phyloP scores from a whole-genome alignment of 352 stramenopile species.

The Blastocystis sp. region DNA sequence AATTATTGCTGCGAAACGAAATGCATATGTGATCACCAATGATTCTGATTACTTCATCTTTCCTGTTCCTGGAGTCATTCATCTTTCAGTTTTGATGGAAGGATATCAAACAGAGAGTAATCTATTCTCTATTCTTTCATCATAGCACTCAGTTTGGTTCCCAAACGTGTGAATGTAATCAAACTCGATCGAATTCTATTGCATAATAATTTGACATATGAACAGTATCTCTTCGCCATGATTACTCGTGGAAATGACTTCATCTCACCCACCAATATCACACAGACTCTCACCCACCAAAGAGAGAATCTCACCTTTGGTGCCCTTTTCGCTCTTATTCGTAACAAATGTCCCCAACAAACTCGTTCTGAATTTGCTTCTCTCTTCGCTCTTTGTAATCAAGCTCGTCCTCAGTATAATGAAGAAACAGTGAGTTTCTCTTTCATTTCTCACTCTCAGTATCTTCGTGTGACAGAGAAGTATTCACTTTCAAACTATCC shows the following conservation, averaged over 20 bases:
- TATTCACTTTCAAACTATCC: neutral
- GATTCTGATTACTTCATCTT: constrained; percentile 43
- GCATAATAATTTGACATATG: neutral
- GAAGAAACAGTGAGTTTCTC: neutral
- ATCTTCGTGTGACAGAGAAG: neutral
- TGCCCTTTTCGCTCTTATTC: neutral
- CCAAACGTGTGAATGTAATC: neutral
- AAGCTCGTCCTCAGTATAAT: neutral
- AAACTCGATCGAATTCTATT: neutral
- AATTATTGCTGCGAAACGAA: neutral
- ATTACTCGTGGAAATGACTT: constrained; percentile 14
- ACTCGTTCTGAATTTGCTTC: neutral
- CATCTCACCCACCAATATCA: neutral
- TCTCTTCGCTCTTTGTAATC: neutral
- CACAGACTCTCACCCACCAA: neutral
- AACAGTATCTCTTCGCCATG: neutral
- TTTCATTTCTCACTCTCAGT: neutral
- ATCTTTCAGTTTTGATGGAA: neutral
- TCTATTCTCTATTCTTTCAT: neutral
- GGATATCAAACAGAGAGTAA: neutral
- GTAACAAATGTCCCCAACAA: neutral
- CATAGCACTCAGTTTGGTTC: neutral
- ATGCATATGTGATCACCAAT: neutral
- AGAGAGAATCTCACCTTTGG: neutral
- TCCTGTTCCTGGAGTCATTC: constrained; percentile 8